A percentile compares a stretch with the other conserved stretches of the same genome.
Evolutionary conservation across 139 green algal genomes (phyloP).

Genomic region (Asterochloris sp.): DNA sequence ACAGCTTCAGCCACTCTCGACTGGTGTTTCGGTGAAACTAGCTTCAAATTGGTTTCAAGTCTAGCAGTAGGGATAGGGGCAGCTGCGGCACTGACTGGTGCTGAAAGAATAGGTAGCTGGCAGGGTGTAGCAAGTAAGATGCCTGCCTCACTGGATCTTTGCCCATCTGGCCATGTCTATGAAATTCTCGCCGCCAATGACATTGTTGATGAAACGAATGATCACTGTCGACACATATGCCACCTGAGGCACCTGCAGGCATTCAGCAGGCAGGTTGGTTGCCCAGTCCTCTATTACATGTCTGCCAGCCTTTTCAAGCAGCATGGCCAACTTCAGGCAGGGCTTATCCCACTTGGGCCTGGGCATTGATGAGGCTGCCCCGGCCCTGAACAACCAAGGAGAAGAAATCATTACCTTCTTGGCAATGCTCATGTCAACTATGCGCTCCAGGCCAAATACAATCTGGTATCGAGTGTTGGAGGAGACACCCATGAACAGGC

Average conservation of each 20-base stretch:
- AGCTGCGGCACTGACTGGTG: too few species aligned
- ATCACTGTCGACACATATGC: constrained; percentile 81
- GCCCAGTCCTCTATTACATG: too few species aligned
- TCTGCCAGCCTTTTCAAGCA: not conserved
- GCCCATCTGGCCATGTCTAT: constrained; percentile 93
- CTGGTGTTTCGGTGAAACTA: too few species aligned
- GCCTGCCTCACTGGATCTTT: constrained; percentile 66
- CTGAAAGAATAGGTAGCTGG: too few species aligned
- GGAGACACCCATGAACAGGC: constrained; percentile 95
- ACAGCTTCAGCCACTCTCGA: too few species aligned
- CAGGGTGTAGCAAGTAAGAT: not conserved
- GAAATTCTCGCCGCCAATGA: constrained; percentile 91
- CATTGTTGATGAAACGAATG: constrained; percentile 94
- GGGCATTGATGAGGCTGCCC: too few species aligned
- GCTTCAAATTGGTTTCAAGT: too few species aligned
- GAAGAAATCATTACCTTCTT: constrained; percentile 8
- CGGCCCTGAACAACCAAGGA: not conserved
- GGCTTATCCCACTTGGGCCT: not conserved
- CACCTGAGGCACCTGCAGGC: constrained; percentile 24
- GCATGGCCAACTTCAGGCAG: not conserved
- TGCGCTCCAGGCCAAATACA: constrained; percentile 86
- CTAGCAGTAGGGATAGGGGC: too few species aligned
- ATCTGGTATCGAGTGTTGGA: constrained; percentile 90
- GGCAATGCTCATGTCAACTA: constrained; percentile 81
- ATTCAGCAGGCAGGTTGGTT: too few species aligned